Evolutionary conservation across 805 yeast genomes (phyloP).

Genomic region (Metschnikowia koreensis): DNA sequence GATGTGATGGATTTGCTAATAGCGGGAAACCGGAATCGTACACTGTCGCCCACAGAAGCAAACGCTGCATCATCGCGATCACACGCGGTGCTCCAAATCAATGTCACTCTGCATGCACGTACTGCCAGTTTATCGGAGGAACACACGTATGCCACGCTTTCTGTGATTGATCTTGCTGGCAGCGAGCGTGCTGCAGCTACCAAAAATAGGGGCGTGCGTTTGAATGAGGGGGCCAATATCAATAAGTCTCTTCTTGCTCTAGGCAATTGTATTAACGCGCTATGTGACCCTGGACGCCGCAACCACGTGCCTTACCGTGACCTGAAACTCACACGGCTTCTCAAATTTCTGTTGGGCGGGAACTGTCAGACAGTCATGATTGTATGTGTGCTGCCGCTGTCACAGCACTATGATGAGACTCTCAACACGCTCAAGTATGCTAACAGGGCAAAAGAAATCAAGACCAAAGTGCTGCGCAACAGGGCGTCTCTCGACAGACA

Average conservation of each 20-base stretch:
- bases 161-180: slow-evolving; percentile 91
- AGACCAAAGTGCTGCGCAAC: slow-evolving; percentile 74
- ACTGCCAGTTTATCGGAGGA: slow-evolving; percentile 63
- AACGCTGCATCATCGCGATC: slow-evolving; percentile 89
- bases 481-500: slow-evolving; percentile 75
- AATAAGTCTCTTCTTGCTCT: slow-evolving; percentile 84
- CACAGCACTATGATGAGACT: slow-evolving; percentile 89
- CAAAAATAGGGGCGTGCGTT: slow-evolving; percentile 73
- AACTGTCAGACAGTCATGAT: slow-evolving; percentile 95
- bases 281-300: slow-evolving; percentile 66
- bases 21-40: slow-evolving; percentile 70
- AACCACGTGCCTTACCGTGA: slow-evolving; percentile 89
- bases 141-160: slow-evolving; percentile 74
- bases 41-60: slow-evolving; percentile 86
- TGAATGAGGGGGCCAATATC: slow-evolving; percentile 91
- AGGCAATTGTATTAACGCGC: slow-evolving; percentile 91
- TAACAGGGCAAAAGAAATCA: slow-evolving; percentile 85
- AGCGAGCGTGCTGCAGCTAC: slow-evolving; percentile 94
- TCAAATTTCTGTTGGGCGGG: slow-evolving; percentile 89
- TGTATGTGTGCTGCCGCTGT: slow-evolving; percentile 87
- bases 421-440: slow-evolving; percentile 89
- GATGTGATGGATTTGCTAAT: slow-evolving; percentile 79
- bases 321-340: slow-evolving; percentile 80
- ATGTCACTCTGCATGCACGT: slow-evolving; percentile 57
- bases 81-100: slow-evolving; percentile 87